A percentile compares a stretch with the other conserved stretches of the same genome.
These are phyloP conservation scores for Fusarium luffae DNA, from an alignment of 2,329 filamentous ascomycete genomes.

Conservation along the genomic window DNA sequence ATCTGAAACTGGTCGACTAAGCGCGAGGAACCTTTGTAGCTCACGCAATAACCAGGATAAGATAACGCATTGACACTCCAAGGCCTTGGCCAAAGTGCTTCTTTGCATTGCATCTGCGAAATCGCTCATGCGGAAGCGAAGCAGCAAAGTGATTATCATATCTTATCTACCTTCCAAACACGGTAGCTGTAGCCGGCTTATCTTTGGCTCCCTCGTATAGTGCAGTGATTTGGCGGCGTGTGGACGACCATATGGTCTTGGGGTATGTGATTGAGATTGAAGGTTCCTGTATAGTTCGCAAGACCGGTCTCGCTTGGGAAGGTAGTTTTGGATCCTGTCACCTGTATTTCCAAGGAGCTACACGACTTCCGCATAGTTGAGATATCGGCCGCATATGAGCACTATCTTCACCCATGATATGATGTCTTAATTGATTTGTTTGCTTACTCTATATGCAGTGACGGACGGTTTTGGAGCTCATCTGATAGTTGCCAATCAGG, in stretches of 20 bases:
- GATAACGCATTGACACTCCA: constrained; percentile 16
- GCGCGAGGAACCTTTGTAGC: constrained; percentile 23
- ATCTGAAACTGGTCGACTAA: constrained; percentile 17
- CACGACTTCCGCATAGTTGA: background rate
- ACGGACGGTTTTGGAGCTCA: background rate
- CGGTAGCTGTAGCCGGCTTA: constrained; percentile 11
- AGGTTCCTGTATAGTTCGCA: background rate
- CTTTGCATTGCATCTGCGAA: background rate
- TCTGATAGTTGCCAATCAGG: background rate
- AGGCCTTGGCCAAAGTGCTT: background rate
- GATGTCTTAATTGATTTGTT: background rate
- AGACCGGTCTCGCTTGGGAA: background rate
- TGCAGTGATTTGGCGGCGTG: background rate
- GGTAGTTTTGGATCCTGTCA: background rate
- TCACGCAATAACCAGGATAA: constrained; percentile 22
- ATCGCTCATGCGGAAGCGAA: background rate
- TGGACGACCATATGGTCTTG: background rate
- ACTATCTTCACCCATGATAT: background rate
- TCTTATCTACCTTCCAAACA: constrained; percentile 24
- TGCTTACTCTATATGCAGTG: background rate
- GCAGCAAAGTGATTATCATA: background rate
- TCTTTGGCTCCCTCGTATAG: background rate
- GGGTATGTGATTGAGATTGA: background rate
- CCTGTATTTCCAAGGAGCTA: background rate
- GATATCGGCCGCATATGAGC: background rate